phyloP scores from a whole-genome alignment of 116 monocot genomes.

The Dioscorea cayenensis region DNA sequence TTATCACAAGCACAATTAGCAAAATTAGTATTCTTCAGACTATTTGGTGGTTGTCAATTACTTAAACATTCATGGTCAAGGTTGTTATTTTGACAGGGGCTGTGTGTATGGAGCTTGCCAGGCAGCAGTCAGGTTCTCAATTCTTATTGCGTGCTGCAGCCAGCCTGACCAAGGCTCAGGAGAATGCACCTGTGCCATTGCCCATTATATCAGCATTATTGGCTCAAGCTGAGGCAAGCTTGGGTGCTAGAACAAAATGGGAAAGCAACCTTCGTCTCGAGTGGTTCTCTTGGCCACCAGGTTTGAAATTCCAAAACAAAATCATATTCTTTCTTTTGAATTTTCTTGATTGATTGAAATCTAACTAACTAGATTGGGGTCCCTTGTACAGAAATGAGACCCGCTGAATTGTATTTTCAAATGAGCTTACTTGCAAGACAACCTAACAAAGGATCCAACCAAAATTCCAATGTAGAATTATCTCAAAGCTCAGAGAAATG shows the following conservation, averaged over 20 bases:
- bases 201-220: constrained; percentile 64
- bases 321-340: neutral
- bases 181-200: constrained; percentile 30
- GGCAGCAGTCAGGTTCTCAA: constrained; percentile 41
- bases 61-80: too few species aligned
- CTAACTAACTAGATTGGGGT: neutral
- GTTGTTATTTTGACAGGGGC: constrained; percentile 43
- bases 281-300: constrained; percentile 94
- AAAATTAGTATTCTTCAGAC: too few species aligned
- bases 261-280: constrained; percentile 69
- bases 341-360: neutral
- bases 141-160: constrained; percentile 53
- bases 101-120: constrained; percentile 84
- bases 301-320: constrained; percentile 20
- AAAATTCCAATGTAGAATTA: constrained; percentile 26
- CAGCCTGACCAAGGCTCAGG: constrained; percentile 65
- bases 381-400: constrained; percentile 63
- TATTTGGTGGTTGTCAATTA: too few species aligned
- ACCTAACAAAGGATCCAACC: constrained; percentile 11
- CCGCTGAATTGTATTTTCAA: constrained; percentile 87
- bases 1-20: too few species aligned
- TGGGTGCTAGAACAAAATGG: constrained; percentile 70
- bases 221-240: constrained; percentile 89
- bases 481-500: constrained; percentile 45
- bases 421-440: constrained; percentile 79